A percentile compares a stretch with the other conserved stretches of the same genome.
Conservation (phyloP, 192 early-diverging fungal species). For the Entomortierella beljakovae region DNA sequence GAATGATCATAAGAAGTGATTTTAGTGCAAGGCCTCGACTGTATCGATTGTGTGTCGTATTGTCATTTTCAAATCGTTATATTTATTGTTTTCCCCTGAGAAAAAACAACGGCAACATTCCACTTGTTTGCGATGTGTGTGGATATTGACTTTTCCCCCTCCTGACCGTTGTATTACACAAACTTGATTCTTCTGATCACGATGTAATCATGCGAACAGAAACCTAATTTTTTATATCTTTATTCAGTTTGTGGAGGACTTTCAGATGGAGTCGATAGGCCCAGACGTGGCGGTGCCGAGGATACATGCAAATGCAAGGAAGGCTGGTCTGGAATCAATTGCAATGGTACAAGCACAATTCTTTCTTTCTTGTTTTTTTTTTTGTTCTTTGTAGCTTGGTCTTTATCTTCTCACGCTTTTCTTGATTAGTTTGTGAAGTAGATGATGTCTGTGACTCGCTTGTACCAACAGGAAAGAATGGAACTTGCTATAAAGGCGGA, state of each 20-base stretch:
- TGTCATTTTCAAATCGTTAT: not conserved
- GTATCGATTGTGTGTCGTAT: too few species aligned
- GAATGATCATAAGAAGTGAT: too few species aligned
- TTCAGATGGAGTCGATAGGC: constrained; percentile 70
- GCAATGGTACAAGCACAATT: constrained; percentile 68
- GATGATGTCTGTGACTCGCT: constrained; percentile 76
- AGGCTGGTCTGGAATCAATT: constrained; percentile 95
- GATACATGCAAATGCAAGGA: constrained; percentile 80
- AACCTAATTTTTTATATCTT: not conserved
- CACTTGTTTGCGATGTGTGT: too few species aligned
- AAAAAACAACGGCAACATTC: constrained; percentile 9
- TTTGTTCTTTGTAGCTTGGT: not conserved
- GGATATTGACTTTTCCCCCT: not conserved
- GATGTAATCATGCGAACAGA: not conserved
- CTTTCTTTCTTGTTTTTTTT: not conserved
- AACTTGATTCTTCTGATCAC: not conserved
- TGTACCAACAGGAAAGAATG: constrained; percentile 75
- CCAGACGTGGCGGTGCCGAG: constrained; percentile 59
- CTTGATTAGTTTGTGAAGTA: constrained; percentile 67
- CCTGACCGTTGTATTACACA: not conserved
- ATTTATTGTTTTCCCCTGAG: not conserved
- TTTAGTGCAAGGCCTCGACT: too few species aligned
- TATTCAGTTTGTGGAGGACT: constrained; percentile 78
- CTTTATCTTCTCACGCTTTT: not conserved
- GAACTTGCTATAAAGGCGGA: constrained; percentile 82